Evolutionary conservation across 345 rosid genomes (phyloP).

Genomic region (Arabidopsis thaliana): TAIR10.1 NC_003075.7:12832501-12833000

Average conservation of each 20-base stretch:
- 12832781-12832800: background rate
- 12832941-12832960: conserved; percentile 79
- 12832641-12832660: conserved; percentile 20
- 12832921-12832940: conserved; percentile 46
- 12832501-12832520: background rate
- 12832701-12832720: conserved; percentile 5
- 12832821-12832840: background rate
- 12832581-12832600: conserved; percentile 89
- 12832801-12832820: background rate
- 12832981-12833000: conserved; percentile 57
- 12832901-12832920: conserved; percentile 10
- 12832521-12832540: conserved; percentile 40
- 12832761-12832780: background rate
- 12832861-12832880: background rate
- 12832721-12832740: conserved; percentile 2
- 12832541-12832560: conserved; percentile 69
- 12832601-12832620: conserved; percentile 94
- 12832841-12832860: conserved; percentile 2
- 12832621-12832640: conserved; percentile 75
- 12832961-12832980: conserved; percentile 62
- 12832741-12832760: conserved; percentile 1
- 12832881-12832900: background rate
- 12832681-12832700: background rate
- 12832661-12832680: conserved; percentile 7
- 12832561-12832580: conserved; percentile 92